These are phyloP conservation scores for Plasmodium knowlesi DNA, from an alignment of 169 alveolate species.

Conservation along the genomic window DNA sequence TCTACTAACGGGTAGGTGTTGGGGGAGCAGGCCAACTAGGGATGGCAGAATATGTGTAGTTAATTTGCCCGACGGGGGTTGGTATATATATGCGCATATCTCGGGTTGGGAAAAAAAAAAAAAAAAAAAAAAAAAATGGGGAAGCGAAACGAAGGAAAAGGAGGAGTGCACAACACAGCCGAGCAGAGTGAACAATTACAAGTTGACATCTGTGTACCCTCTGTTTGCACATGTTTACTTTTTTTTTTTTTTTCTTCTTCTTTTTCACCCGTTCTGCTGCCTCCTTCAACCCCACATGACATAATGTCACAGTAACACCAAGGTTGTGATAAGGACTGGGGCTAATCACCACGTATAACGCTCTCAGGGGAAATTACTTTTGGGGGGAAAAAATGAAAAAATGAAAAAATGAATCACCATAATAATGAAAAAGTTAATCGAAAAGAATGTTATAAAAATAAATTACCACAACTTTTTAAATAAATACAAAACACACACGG, in stretches of 20 bases:
- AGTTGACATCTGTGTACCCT: not conserved
- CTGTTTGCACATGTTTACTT: not conserved
- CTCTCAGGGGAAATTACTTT: not conserved
- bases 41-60: not conserved
- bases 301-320: not conserved
- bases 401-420: slow-evolving; percentile 13
- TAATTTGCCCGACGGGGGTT: not conserved
- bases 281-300: not conserved
- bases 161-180: not conserved
- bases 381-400: slow-evolving; percentile 21
- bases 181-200: not conserved
- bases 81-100: not conserved
- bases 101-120: not conserved
- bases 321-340: not conserved
- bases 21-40: not conserved
- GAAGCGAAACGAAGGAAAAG: not conserved
- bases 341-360: not conserved
- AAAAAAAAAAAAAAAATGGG: not conserved
- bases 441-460: slow-evolving; percentile 71
- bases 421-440: slow-evolving; percentile 65
- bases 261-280: not conserved
- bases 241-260: not conserved
- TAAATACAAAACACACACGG: slow-evolving; percentile 29
- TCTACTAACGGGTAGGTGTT: not conserved
- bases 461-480: slow-evolving; percentile 60